Evolutionary conservation across 2,329 filamentous ascomycete genomes (phyloP).

Genomic region (Emmonsiellopsis sp.): DNA sequence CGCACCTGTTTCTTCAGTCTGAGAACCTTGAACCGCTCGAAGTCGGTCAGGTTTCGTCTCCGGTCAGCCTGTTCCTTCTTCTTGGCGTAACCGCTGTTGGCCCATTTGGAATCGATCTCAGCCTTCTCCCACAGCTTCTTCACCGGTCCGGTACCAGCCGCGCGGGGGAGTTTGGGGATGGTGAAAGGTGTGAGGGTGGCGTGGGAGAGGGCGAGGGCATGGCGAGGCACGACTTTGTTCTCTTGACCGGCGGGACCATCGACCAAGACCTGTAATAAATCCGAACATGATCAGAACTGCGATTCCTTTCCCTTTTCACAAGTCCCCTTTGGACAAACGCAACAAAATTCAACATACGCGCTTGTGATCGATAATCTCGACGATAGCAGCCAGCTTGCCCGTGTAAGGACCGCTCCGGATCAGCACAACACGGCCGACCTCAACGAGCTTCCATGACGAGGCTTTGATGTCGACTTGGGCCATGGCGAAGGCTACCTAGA

Average conservation of each 20-base stretch:
- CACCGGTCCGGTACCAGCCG: constrained; percentile 69
- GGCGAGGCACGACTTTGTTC: constrained; percentile 73
- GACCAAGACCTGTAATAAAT: constrained; percentile 66
- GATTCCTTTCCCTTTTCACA: constrained; percentile 7
- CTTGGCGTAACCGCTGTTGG: constrained; percentile 87
- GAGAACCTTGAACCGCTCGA: constrained; percentile 99
- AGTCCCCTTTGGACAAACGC: too few relatives aligned
- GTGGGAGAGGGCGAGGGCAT: constrained; percentile 71
- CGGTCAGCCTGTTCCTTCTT: constrained; percentile 75
- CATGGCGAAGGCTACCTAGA: constrained; percentile 60
- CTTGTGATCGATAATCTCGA: constrained; percentile 99
- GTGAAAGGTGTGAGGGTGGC: constrained; percentile 83
- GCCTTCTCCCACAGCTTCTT: constrained; percentile 85
- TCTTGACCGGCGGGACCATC: constrained; percentile 83
- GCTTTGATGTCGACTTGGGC: constrained; percentile 72
- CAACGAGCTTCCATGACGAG: constrained; percentile 88
- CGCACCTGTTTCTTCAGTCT: constrained; percentile 96
- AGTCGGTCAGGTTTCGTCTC: constrained; percentile 89
- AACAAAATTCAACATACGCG: constrained; percentile 64
- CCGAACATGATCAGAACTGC: not conserved
- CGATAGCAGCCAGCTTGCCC: constrained; percentile 84
- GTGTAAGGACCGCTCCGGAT: constrained; percentile 72
- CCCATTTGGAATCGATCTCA: constrained; percentile 89
- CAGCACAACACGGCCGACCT: constrained; percentile 95
- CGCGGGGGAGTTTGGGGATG: constrained; percentile 77